Evolutionary conservation across 2,329 filamentous ascomycete species (phyloP).

Genomic region (Sarocladium strictum): DNA sequence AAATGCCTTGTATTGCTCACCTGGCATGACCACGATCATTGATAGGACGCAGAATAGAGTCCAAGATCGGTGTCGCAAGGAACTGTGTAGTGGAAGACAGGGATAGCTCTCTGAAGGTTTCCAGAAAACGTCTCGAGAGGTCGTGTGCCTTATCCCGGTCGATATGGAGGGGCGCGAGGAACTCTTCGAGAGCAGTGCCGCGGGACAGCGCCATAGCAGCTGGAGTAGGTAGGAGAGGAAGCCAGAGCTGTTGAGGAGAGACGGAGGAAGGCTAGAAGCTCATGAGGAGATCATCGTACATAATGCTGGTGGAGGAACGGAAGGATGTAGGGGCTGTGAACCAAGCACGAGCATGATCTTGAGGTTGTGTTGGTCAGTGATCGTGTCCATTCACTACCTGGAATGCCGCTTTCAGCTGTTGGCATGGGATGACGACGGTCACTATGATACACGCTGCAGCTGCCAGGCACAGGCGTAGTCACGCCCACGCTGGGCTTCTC

Average conservation of each 20-base stretch:
- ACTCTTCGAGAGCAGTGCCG: conserved; percentile 28
- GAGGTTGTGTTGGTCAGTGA: neutral
- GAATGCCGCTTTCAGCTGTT: neutral
- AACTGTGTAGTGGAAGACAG: conserved; percentile 50
- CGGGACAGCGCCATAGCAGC: conserved; percentile 19
- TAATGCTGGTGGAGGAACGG: neutral
- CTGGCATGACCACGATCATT: conserved; percentile 36
- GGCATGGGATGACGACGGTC: neutral
- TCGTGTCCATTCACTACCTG: neutral
- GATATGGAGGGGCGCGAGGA: conserved; percentile 45
- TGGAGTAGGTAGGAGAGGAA: neutral
- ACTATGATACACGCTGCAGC: neutral
- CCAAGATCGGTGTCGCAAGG: conserved; percentile 54
- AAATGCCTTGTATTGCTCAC: conserved; percentile 31
- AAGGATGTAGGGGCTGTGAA: neutral
- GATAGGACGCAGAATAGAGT: conserved; percentile 48
- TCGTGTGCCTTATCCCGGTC: conserved; percentile 37
- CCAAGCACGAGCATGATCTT: conserved; percentile 4
- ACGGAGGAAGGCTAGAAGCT: conserved; percentile 1
- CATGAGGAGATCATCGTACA: neutral
- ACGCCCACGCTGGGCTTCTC: neutral
- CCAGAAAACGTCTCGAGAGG: conserved; percentile 41
- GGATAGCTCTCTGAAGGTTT: conserved; percentile 44
- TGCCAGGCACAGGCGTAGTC: neutral
- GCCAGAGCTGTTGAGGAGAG: neutral